Evolutionary conservation across 1,284 basidiomycete genomes (phyloP).

Genomic region (Anthracocystis walkeri): DNA sequence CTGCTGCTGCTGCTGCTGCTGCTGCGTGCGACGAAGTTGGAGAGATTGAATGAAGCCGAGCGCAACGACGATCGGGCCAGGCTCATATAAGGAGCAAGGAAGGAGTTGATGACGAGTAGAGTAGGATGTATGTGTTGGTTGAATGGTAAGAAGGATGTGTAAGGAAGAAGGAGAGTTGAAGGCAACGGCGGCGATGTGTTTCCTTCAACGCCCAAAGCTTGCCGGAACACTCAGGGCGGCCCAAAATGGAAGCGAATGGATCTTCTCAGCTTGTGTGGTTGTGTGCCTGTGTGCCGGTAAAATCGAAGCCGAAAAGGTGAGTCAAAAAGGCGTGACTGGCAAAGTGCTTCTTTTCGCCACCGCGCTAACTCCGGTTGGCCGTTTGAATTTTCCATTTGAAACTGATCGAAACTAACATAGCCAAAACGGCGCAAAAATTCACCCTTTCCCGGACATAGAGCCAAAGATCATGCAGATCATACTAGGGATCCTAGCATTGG

Average conservation of each 20-base stretch:
- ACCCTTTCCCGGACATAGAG: not conserved
- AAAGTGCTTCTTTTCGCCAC: no score
- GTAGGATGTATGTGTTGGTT: not conserved
- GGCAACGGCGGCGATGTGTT: no score
- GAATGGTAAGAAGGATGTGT: not conserved
- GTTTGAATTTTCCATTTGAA: not conserved
- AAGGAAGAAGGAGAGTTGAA: no score
- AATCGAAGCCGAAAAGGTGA: no score
- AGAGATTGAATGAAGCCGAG: constrained; percentile 28
- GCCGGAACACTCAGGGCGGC: not conserved
- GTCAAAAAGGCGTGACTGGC: no score
- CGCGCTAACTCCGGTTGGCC: not conserved
- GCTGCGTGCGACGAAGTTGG: constrained; percentile 12
- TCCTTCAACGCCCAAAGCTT: not conserved
- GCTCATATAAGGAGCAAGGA: constrained; percentile 34
- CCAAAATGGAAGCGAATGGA: constrained; percentile 35
- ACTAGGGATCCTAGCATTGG: no score
- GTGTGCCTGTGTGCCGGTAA: not conserved
- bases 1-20: no score
- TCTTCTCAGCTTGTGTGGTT: constrained; percentile 17
- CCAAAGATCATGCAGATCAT: not conserved
- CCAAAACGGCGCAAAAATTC: not conserved
- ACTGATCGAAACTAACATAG: constrained; percentile 14
- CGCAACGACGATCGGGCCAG: constrained; percentile 39
- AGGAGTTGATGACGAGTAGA: not conserved